Conservation (phyloP, 371 early-diverging fungal genomes). For the Haplosporangium sp. region DNA sequence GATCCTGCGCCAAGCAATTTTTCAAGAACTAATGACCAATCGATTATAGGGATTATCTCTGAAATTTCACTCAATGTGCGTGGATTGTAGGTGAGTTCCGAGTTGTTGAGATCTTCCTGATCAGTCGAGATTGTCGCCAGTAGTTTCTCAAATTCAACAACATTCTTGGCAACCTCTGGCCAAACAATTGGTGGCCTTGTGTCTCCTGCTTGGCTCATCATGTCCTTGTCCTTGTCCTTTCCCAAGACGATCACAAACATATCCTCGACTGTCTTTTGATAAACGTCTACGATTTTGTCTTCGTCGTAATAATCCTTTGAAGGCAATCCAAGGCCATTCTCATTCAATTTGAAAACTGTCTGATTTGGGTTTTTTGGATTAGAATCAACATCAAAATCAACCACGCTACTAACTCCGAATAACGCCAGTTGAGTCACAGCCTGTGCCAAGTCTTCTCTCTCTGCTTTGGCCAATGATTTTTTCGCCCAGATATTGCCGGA, state of each 20-base stretch:
- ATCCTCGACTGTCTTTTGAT: constrained; percentile 55
- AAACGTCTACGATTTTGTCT: constrained; percentile 55
- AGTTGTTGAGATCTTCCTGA: constrained; percentile 67
- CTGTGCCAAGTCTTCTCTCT: constrained; percentile 26
- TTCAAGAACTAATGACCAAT: constrained; percentile 60
- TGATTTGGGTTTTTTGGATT: constrained; percentile 66
- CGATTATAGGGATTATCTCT: constrained; percentile 57
- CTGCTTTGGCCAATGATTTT: constrained; percentile 5
- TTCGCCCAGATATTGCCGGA: not conserved
- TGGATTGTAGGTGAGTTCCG: constrained; percentile 66
- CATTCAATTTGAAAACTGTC: constrained; percentile 58
- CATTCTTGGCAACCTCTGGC: constrained; percentile 56
- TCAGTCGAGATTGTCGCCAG: constrained; percentile 59
- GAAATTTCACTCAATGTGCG: constrained; percentile 56
- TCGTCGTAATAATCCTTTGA: constrained; percentile 70
- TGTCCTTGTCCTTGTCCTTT: constrained; percentile 31
- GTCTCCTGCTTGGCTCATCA: not conserved
- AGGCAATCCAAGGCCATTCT: constrained; percentile 67
- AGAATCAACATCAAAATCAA: constrained; percentile 55
- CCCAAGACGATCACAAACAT: constrained; percentile 50
- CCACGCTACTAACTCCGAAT: constrained; percentile 51
- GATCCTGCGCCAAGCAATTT: constrained; percentile 46
- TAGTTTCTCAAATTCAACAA: constrained; percentile 66
- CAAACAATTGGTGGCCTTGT: constrained; percentile 12
- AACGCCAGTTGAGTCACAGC: constrained; percentile 38